Evolutionary conservation across 495 filamentous ascomycete genomes (phyloP), one percentile per base, ranked within the genome.

Genomic region (Pseudevernia furfuracea): DNA sequence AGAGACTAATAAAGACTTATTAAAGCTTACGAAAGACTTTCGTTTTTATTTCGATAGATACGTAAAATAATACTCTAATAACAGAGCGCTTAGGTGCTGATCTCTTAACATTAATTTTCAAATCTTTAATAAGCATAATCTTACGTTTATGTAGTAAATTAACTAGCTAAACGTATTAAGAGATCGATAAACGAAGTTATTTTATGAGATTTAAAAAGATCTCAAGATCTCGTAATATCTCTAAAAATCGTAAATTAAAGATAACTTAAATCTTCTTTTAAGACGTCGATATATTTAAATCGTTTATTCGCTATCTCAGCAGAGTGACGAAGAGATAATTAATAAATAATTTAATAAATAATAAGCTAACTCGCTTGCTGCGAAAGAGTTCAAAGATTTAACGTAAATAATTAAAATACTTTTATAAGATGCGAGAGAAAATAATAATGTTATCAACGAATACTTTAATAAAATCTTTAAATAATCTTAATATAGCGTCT

Each of bases 371-470:
- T 48, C 32, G 34, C 21, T 46, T 53, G 9, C 25, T 57, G 1
- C 56, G 37, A 19, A 21, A n/a, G 10, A 30, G 19, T 34, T 30
- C 5, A 7, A 38, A 57, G 56, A 41, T 36, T 30, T 43, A 59
- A 14, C 1, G 2, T 60, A 59, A n/a, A 23, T 60, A 59, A 15
- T 12, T 60, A 43, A 34, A 10, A 28, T 34, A 30, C 32, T 59
- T 17, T n/a, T 28, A 34, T 61, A 59, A 62, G 0, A 25, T 53
- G 1, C 19, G 4, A 4, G 2, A 39, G 2, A 12, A 65, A 7
- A 57, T 62, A 41, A 62, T 39, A 58, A 66, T 57, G 58, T 57
- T 58, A 62, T 66, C n/a, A 17, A 62, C 46, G 58, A 39, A 62
- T 12, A 39, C 59, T 43, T 57, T 52, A 10, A 19, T 21, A 62